These are phyloP conservation scores for Hypoxylon trugodes DNA, from an alignment of 495 filamentous ascomycete genomes.

Conservation along the genomic window DNA sequence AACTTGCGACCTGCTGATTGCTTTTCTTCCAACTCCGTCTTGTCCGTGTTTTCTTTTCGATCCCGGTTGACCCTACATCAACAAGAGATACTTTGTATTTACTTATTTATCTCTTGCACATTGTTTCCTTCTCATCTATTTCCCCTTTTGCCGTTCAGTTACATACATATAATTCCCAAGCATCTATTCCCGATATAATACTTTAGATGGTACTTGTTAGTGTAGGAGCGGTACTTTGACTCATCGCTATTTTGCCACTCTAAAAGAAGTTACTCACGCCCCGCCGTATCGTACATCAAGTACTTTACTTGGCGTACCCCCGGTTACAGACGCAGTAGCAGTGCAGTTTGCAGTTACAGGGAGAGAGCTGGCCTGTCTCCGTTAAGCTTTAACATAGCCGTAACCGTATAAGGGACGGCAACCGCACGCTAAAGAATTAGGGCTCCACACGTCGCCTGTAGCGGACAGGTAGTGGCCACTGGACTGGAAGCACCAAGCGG, in stretches of 20 bases:
- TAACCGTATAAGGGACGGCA: constrained; percentile 9
- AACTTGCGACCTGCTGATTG: constrained; percentile 36
- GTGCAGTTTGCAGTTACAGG: constrained; percentile 2
- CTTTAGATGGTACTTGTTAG: constrained; percentile 21
- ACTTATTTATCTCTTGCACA: no score
- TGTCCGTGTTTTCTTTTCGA: no score
- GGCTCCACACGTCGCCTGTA: constrained; percentile 8
- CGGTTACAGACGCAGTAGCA: constrained; percentile 20
- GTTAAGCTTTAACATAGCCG: constrained; percentile 3
- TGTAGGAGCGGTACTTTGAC: constrained; percentile 24
- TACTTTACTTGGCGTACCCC: constrained; percentile 12
- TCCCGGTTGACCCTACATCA: no score
- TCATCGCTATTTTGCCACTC: constrained; percentile 23
- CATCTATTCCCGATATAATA: constrained; percentile 3
- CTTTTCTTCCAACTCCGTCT: no score
- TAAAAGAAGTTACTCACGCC: constrained; percentile 26
- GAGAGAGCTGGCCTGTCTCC: constrained; percentile 23
- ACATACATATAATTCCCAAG: no score
- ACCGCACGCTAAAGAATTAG: constrained; percentile 4
- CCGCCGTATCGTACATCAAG: constrained; percentile 15
- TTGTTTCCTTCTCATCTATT: no score
- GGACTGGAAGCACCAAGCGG: background rate
- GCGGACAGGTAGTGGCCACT: background rate
- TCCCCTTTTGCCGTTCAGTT: background rate
- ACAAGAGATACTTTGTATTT: no score